Evolutionary conservation across 2,329 filamentous ascomycete species (phyloP), one percentile per base, ranked within the genome.

Genomic region (Onygena corvina): DNA sequence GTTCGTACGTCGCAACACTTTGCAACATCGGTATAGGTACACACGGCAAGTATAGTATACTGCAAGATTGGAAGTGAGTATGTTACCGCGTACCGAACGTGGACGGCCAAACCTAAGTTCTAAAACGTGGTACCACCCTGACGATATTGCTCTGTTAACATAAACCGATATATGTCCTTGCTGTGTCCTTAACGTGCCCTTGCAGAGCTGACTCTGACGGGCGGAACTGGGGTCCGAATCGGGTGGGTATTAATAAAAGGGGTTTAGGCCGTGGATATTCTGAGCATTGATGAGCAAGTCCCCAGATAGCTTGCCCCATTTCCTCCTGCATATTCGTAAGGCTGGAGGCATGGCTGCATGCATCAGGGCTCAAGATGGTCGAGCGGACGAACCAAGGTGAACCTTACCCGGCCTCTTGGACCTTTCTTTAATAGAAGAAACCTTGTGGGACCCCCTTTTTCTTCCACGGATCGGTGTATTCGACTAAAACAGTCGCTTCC

Each of bases 101-200:
- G 16, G 21, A 27, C 9, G 21, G 36, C 16, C 23, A 42, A 42
- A 27, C 21, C 27, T 42, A 42, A 27, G 21, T 25, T n/a, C 21
- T 25, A n/a, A 42, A 42, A 42, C 36, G 36, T 42, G 36, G n/a
- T 27, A 25, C 36, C 36, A 42, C 36, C 36, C 21, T 42, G 36
- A 14, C 8, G 21, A 14, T 7, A 27, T 20, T 29, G 4, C 4
- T 29, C 5, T 29, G 11, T 27, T 25, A 25, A 23, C 36, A 27
- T 8, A 18, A 16, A 12, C 36, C 5, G 16, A 25, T 23, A 27
- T n/a, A n/a, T n/a, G n/a, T n/a, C n/a, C n/a, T n/a, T n/a, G n/a
- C n/a, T n/a, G n/a, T n/a, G n/a, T n/a, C n/a, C n/a, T n/a, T n/a
- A n/a, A n/a, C n/a, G n/a, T 25, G 36, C 23, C 36, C 36, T 42